Percentiles rank a stretch among this genome's conserved stretches.
These are phyloP conservation scores for Phytophthora chlamydospora DNA, from an alignment of 352 stramenopile genomes.

Conservation along the genomic window DNA sequence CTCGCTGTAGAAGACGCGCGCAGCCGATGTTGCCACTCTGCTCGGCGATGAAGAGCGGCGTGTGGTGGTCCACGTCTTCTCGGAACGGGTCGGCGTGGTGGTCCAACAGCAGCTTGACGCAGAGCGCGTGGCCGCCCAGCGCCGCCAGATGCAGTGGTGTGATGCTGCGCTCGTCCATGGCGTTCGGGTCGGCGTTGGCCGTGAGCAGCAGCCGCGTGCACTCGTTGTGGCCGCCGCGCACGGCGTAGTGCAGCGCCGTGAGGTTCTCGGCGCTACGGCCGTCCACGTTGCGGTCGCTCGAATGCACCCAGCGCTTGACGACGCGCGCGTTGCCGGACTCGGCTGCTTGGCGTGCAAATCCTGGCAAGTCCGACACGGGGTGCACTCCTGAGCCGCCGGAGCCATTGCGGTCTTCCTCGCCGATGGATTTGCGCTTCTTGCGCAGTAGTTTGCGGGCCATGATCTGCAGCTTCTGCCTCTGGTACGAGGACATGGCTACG, in stretches of 20 bases:
- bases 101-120: slow-evolving; percentile 82
- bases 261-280: slow-evolving; percentile 76
- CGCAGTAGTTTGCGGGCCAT: slow-evolving; percentile 81
- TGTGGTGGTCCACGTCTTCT: slow-evolving; percentile 81
- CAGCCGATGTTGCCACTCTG: slow-evolving; percentile 82
- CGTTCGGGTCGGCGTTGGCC: slow-evolving; percentile 69
- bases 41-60: slow-evolving; percentile 69
- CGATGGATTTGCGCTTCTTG: slow-evolving; percentile 61
- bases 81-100: slow-evolving; percentile 81
- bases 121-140: slow-evolving; percentile 73
- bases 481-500: slow-evolving; percentile 75
- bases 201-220: slow-evolving; percentile 70
- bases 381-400: slow-evolving; percentile 33
- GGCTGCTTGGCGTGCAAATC: slow-evolving; percentile 69
- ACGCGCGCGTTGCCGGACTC: slow-evolving; percentile 79
- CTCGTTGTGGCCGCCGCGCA: slow-evolving; percentile 80
- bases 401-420: slow-evolving; percentile 36
- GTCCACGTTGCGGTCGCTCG: slow-evolving; percentile 68
- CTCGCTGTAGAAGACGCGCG: slow-evolving; percentile 69
- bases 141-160: slow-evolving; percentile 80
- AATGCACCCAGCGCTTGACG: slow-evolving; percentile 84
- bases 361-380: slow-evolving; percentile 50
- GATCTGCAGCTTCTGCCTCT: slow-evolving; percentile 79
- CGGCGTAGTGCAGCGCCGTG: slow-evolving; percentile 79
- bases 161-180: slow-evolving; percentile 72